Evolutionary conservation across 2,329 filamentous ascomycete species (phyloP).

Genomic region (Botrytis hyacinthi): DNA sequence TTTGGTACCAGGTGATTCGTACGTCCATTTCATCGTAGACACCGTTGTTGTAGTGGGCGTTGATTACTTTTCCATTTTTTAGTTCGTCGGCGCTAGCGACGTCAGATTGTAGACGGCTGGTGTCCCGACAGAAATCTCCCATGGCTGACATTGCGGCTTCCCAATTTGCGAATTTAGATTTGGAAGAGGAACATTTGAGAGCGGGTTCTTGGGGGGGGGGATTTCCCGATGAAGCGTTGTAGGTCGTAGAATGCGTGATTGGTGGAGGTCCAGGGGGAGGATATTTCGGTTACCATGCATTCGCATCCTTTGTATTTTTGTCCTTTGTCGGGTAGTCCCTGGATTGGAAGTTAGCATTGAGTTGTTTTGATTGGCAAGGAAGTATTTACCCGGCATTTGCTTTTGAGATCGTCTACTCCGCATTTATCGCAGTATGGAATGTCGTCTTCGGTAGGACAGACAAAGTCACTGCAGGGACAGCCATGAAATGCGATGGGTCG

Average conservation of each 20-base stretch:
- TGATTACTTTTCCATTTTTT: no score
- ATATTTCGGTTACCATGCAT: neutral
- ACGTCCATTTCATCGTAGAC: no score
- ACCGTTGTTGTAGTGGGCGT: no score
- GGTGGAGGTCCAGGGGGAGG: neutral
- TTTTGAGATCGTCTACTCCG: neutral
- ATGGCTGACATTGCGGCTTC: neutral
- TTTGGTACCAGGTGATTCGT: no score
- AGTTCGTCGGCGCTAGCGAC: neutral
- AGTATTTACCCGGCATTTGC: neutral
- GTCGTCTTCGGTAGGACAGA: neutral
- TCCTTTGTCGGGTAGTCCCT: neutral
- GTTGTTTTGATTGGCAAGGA: no score
- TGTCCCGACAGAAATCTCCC: neutral
- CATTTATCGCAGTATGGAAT: neutral
- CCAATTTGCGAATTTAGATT: neutral
- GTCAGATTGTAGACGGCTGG: neutral
- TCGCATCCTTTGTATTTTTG: neutral
- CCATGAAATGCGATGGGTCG: neutral
- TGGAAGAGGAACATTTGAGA: neutral
- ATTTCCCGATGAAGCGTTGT: neutral
- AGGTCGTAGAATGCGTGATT: neutral
- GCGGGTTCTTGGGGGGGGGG: neutral
- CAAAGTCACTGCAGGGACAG: neutral
- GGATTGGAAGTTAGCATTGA: neutral